Evolutionary conservation across 2,329 filamentous ascomycete genomes (phyloP), one percentile per base, ranked within the genome.

Genomic region (Claviceps sp.): DNA sequence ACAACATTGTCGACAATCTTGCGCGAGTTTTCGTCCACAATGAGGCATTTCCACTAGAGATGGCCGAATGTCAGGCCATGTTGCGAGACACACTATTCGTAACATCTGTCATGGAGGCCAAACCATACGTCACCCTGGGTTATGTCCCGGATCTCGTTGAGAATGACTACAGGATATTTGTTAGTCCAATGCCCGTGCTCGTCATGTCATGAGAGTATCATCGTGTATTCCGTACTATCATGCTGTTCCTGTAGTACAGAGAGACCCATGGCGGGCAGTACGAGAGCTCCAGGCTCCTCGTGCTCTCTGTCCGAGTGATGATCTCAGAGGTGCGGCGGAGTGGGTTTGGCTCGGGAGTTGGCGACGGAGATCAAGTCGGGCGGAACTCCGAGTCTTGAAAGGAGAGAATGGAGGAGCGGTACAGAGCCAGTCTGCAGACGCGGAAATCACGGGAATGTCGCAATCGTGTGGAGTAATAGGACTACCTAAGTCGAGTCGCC

Each of bases 21-120:
- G 66, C 84, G 83, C 65, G 88, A 90, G 52, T 75, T 77, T 59
- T 87, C 83, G 70, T 98, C 93, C 61, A 96, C 75, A 50, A 98
- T 84, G 59, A 98, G 74, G 59, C 96, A 87, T 79, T 97, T 98
- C 93, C 93, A 98, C 89, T 96, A 58, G 51, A 49, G 8, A 20
- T 22, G 43, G 14, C 5, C 40, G 5, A 29, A 20, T n/a, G 23
- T 52, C 34, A 38, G 40, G 20, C 7, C 6, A 43, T 40, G 29
- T 22, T 36, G 16, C 11, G 17, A 16, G 7, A 5, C 36, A 23
- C 29, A 16, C 2, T 17, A 16, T 36, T 34, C 22, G 37, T 20
- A 38, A 39, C 26, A 50, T 13, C 11, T 5, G 20, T 20, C n/a
- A 23, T 47, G 42, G 50, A 17, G 20, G 53, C 23, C 36, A 42